These are phyloP conservation scores for Pichia heedii DNA, from an alignment of 805 yeast genomes.

Conservation along the genomic window DNA sequence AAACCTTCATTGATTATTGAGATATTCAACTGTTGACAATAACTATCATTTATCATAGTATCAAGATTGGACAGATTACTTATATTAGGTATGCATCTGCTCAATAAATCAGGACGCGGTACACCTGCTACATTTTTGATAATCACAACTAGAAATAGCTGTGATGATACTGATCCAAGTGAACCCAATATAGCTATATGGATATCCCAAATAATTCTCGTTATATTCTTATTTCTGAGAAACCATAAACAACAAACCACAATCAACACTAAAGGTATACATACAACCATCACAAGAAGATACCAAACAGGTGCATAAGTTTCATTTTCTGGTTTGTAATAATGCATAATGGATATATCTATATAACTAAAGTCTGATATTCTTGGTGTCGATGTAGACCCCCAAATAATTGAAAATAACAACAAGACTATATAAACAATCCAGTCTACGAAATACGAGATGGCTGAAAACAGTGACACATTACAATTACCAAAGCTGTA, in stretches of 20 bases:
- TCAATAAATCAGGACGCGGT: slow-evolving; percentile 45
- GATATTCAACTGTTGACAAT: slow-evolving; percentile 34
- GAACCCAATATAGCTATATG: slow-evolving; percentile 29
- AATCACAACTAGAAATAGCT: slow-evolving; percentile 31
- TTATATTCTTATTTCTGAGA: slow-evolving; percentile 2
- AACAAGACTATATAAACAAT: slow-evolving; percentile 19
- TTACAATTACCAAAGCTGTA: neutral
- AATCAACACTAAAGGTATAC: slow-evolving; percentile 28
- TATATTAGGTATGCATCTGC: slow-evolving; percentile 37
- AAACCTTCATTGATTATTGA: slow-evolving; percentile 39
- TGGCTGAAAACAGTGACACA: neutral
- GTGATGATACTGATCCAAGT: slow-evolving; percentile 31
- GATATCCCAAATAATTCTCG: slow-evolving; percentile 33
- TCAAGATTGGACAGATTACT: slow-evolving; percentile 23
- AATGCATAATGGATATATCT: slow-evolving; percentile 28
- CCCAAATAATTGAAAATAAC: slow-evolving; percentile 23
- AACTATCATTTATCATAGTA: slow-evolving; percentile 35
- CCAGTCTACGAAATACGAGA: slow-evolving; percentile 29
- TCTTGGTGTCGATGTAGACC: slow-evolving; percentile 28
- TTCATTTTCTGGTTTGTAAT: slow-evolving; percentile 27
- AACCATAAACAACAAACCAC: slow-evolving; percentile 14
- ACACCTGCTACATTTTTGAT: slow-evolving; percentile 39
- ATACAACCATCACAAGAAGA: slow-evolving; percentile 24
- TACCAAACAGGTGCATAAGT: slow-evolving; percentile 27
- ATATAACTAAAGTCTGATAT: slow-evolving; percentile 32